A percentile compares a stretch with the other conserved stretches of the same genome.
Evolutionary conservation across 1,139 yeast genomes (phyloP).

Genomic region (Nakaseomyces glabratus): DNA sequence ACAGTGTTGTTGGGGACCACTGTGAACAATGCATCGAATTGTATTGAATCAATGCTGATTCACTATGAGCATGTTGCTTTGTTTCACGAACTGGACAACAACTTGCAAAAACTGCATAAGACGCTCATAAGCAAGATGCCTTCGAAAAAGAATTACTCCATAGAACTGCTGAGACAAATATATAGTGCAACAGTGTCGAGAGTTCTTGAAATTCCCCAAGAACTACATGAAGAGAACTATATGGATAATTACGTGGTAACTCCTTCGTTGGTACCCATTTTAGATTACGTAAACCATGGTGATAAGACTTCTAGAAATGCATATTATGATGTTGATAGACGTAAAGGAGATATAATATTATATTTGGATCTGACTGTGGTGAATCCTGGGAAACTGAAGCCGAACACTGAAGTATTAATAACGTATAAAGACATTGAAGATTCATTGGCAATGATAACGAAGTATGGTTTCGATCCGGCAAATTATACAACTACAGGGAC

Average conservation of each 20-base stretch:
- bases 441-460: conserved; percentile 38
- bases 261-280: conserved; percentile 52
- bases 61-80: conserved; percentile 1
- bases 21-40: conserved; percentile 1
- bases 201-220: conserved; percentile 53
- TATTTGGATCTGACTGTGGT: conserved; percentile 23
- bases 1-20: background rate
- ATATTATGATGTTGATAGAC: conserved; percentile 51
- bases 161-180: conserved; percentile 31
- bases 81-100: conserved; percentile 8
- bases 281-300: conserved; percentile 59
- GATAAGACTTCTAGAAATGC: conserved; percentile 39
- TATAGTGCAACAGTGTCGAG: conserved; percentile 48
- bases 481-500: background rate
- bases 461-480: conserved; percentile 46
- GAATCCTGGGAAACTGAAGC: conserved; percentile 6
- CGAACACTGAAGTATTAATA: conserved; percentile 37
- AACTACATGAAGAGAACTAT: conserved; percentile 18
- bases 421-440: conserved; percentile 43
- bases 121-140: conserved; percentile 12
- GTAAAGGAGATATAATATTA: conserved; percentile 40
- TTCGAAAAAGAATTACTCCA: background rate
- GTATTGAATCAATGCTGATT: background rate
- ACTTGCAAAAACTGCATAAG: conserved; percentile 23
- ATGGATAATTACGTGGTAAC: conserved; percentile 39